Conservation (phyloP, 371 early-diverging fungal species). For the Mortierella sp. region DNA sequence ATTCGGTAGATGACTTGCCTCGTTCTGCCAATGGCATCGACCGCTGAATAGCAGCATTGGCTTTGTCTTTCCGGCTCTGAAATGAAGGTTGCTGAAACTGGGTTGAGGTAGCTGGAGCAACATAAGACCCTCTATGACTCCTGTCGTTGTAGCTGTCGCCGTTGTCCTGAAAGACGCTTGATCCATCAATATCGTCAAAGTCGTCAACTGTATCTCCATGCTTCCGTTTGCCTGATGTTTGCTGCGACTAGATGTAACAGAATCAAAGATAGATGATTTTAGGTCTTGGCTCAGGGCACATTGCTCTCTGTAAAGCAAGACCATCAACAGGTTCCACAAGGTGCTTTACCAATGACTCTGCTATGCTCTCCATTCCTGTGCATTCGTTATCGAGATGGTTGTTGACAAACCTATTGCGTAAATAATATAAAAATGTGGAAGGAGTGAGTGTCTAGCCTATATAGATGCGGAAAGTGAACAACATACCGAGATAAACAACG, state of each 20-base stretch:
- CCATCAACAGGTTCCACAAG: neutral
- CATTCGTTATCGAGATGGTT: constrained; percentile 70
- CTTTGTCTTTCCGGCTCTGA: constrained; percentile 33
- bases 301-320: too few relatives aligned
- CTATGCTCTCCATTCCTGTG: constrained; percentile 36
- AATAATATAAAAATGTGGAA: neutral
- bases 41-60: constrained; percentile 36
- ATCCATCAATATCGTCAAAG: constrained; percentile 19
- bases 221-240: constrained; percentile 31
- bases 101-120: neutral
- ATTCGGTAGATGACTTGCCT: constrained; percentile 19
- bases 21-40: constrained; percentile 57
- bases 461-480: neutral
- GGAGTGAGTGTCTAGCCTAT: neutral
- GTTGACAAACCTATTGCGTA: constrained; percentile 57
- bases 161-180: constrained; percentile 5
- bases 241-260: constrained; percentile 18
- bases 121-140: neutral
- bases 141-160: neutral
- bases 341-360: constrained; percentile 30
- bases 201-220: constrained; percentile 25
- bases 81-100: neutral
- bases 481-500: too few relatives aligned
- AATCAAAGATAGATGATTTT: neutral
- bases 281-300: neutral